Evolutionary conservation across 495 filamentous ascomycete genomes (phyloP).

Genomic region (Bacidia gigantensis): DNA sequence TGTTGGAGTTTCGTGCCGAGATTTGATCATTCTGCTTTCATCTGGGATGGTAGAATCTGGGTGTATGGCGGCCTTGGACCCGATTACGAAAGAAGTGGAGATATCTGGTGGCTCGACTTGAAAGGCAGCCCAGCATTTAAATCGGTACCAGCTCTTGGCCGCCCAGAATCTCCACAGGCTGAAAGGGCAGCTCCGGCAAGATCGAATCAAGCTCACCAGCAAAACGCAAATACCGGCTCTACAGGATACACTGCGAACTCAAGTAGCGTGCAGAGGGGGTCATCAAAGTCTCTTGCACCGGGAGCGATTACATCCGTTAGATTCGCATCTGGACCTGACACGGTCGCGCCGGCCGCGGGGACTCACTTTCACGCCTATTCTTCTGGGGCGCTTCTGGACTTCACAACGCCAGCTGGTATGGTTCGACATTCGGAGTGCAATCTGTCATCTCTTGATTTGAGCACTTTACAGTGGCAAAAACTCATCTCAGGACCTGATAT

Average conservation of each 20-base stretch:
- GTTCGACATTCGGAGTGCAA: conserved; percentile 76
- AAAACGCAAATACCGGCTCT: conserved; percentile 24
- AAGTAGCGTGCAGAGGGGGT: conserved; percentile 65
- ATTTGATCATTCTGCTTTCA: conserved; percentile 86
- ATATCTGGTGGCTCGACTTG: conserved; percentile 93
- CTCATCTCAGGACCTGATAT: conserved; percentile 87
- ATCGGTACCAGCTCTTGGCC: conserved; percentile 53
- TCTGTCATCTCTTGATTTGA: conserved; percentile 73
- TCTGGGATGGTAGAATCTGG: conserved; percentile 86
- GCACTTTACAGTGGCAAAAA: conserved; percentile 79
- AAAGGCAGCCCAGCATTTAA: conserved; percentile 78
- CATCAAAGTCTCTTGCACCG: conserved; percentile 59
- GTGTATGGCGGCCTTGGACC: conserved; percentile 91
- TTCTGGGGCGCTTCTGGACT: conserved; percentile 81
- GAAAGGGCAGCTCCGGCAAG: conserved; percentile 12
- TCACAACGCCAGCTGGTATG: conserved; percentile 81
- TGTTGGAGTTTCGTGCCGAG: conserved; percentile 88
- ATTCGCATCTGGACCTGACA: conserved; percentile 76
- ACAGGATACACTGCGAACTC: conserved; percentile 83
- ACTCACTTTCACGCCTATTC: conserved; percentile 92
- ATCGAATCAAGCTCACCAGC: conserved; percentile 11
- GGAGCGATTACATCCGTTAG: conserved; percentile 80
- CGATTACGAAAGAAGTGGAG: conserved; percentile 89
- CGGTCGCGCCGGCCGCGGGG: conserved; percentile 76
- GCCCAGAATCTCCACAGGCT: conserved; percentile 32